Evolutionary conservation across 2,329 filamentous ascomycete species (phyloP).

Genomic region (Xylariaceae sp.): DNA sequence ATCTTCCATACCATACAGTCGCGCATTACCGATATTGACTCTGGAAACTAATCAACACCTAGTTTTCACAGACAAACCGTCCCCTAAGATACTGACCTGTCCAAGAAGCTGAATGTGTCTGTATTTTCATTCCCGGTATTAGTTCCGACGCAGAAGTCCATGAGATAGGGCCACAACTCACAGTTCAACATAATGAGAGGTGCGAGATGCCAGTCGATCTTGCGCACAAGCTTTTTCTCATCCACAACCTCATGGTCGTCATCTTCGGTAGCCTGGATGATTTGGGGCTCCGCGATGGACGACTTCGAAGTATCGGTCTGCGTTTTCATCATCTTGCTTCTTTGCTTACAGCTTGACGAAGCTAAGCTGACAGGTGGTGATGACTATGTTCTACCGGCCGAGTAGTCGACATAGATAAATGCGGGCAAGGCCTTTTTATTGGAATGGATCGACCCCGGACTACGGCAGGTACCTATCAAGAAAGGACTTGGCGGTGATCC

Average conservation of each 20-base stretch:
- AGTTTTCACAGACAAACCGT: background rate
- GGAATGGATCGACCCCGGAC: background rate
- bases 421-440: background rate
- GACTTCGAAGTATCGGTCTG: constrained; percentile 12
- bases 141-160: background rate
- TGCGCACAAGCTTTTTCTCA: constrained; percentile 57
- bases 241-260: constrained; percentile 25
- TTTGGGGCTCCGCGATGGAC: constrained; percentile 20
- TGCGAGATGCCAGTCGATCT: constrained; percentile 59
- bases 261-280: constrained; percentile 8
- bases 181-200: constrained; percentile 63
- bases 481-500: background rate
- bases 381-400: too few relatives aligned
- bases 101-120: constrained; percentile 69
- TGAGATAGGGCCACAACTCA: constrained; percentile 12
- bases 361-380: background rate
- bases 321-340: background rate
- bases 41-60: constrained; percentile 28
- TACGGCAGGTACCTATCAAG: background rate
- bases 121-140: background rate
- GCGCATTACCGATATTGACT: constrained; percentile 70
- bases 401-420: background rate
- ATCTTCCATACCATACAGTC: constrained; percentile 57
- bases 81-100: constrained; percentile 45
- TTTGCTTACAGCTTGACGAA: background rate